These are phyloP conservation scores for Phytophthora crassamura DNA, from an alignment of 352 stramenopile genomes.

Conservation along the genomic window DNA sequence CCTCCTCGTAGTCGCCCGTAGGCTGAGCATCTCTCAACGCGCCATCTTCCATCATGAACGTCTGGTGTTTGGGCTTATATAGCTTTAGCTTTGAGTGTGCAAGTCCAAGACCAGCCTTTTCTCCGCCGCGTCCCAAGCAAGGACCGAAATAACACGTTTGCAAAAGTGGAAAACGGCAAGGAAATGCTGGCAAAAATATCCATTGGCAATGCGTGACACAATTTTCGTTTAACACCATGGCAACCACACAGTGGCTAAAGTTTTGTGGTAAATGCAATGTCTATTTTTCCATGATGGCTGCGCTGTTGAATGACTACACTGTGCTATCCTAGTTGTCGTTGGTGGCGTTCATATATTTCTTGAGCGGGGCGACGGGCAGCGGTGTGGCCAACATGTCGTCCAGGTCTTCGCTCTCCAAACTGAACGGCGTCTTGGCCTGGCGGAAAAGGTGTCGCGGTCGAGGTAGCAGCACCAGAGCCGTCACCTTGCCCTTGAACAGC, in stretches of 20 bases:
- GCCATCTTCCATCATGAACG: slow-evolving; percentile 34
- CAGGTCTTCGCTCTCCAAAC: slow-evolving; percentile 36
- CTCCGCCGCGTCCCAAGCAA: slow-evolving; percentile 39
- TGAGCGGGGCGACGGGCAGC: slow-evolving; percentile 71
- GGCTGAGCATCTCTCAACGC: slow-evolving; percentile 28
- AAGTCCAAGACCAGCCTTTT: slow-evolving; percentile 1
- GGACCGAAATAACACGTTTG: slow-evolving; percentile 27
- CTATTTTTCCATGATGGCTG: slow-evolving; percentile 30
- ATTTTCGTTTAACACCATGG: too few species aligned
- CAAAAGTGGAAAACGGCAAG: too few species aligned
- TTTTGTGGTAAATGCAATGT: slow-evolving; percentile 24
- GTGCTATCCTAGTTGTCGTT: slow-evolving; percentile 28
- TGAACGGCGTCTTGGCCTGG: slow-evolving; percentile 49
- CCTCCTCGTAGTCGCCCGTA: slow-evolving; percentile 53
- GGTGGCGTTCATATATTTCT: slow-evolving; percentile 76
- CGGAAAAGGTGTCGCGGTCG: slow-evolving; percentile 68
- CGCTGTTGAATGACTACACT: slow-evolving; percentile 23
- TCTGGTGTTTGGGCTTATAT: neutral
- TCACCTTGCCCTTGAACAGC: slow-evolving; percentile 71
- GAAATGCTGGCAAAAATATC: too few species aligned
- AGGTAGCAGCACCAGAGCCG: slow-evolving; percentile 56
- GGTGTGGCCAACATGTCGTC: slow-evolving; percentile 40
- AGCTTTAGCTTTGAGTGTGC: neutral
- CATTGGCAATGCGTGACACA: too few species aligned
- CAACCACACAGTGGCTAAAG: neutral